These are phyloP conservation scores for Leccinum rimulosum DNA, from an alignment of 768 basidiomycete species.

Conservation along the genomic window DNA sequence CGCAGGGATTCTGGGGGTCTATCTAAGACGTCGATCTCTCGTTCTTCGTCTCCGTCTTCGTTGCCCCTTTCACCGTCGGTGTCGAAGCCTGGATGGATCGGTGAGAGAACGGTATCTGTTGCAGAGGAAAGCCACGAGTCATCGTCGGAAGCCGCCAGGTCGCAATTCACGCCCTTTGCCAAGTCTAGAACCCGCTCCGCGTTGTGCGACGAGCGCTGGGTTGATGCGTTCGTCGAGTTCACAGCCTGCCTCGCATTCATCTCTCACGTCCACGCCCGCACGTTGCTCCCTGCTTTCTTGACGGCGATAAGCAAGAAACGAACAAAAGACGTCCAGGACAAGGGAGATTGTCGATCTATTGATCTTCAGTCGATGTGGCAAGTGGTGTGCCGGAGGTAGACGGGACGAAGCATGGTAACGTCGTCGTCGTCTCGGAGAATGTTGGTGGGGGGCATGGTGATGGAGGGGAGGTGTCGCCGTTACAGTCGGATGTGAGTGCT, in stretches of 20 bases:
- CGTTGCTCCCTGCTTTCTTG: constrained; percentile 22
- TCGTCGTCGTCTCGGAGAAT: constrained; percentile 4
- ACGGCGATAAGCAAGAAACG: constrained; percentile 19
- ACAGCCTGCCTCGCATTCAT: constrained; percentile 4
- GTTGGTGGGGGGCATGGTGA: constrained; percentile 1
- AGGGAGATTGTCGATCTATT: constrained; percentile 29
- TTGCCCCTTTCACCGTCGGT: constrained; percentile 14
- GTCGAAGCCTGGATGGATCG: constrained; percentile 2
- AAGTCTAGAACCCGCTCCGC: constrained; percentile 17
- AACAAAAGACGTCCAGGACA: constrained; percentile 26
- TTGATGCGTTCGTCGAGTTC: constrained; percentile 12
- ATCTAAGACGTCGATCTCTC: constrained; percentile 12
- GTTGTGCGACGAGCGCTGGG: background rate
- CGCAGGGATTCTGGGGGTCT: constrained; percentile 23
- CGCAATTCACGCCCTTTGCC: background rate
- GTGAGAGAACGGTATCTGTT: background rate
- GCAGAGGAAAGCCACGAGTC: background rate
- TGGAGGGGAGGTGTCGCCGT: background rate
- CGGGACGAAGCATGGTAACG: background rate
- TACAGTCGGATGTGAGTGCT: background rate
- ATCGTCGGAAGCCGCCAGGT: background rate
- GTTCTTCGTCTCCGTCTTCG: constrained; percentile 15
- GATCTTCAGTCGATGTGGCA: constrained; percentile 23
- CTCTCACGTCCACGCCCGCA: constrained; percentile 9
- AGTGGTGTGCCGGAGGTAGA: constrained; percentile 8